Percentiles rank a stretch among this genome's conserved stretches.
Conservation (phyloP, 805 yeast species). For the Wickerhamiella alocasiicola region DNA sequence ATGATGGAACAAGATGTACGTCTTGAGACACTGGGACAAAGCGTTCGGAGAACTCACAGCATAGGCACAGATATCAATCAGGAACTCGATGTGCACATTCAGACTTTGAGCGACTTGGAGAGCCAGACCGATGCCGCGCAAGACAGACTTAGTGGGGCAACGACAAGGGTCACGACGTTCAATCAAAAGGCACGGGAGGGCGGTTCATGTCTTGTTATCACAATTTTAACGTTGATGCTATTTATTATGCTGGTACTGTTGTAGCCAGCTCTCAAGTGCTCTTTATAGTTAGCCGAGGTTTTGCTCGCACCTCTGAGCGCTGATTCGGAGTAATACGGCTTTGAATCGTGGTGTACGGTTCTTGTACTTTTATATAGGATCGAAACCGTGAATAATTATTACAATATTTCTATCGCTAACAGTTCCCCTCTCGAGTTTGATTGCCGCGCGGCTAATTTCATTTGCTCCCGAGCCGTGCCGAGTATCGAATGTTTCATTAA, state of each 20-base stretch:
- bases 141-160: conserved; percentile 26
- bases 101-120: conserved; percentile 30
- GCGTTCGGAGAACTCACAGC: conserved; percentile 30
- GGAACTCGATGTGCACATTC: conserved; percentile 29
- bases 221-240: conserved; percentile 24
- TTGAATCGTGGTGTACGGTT: too few species aligned
- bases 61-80: conserved; percentile 30
- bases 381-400: too few species aligned
- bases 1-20: conserved; percentile 31
- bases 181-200: conserved; percentile 30
- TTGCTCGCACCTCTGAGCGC: too few species aligned
- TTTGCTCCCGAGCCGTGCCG: too few species aligned
- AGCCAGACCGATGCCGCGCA: conserved; percentile 28
- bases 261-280: too few species aligned
- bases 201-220: conserved; percentile 28
- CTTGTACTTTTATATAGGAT: too few species aligned
- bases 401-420: too few species aligned
- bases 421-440: too few species aligned
- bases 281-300: too few species aligned
- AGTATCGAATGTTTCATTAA: too few species aligned
- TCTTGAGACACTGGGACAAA: conserved; percentile 26
- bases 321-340: too few species aligned
- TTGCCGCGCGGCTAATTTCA: too few species aligned
- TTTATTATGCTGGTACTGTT: conserved; percentile 27
- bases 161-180: conserved; percentile 26